Evolutionary conservation across 768 basidiomycete genomes (phyloP).

Genomic region (Rhodotorula taiwanensis): DNA sequence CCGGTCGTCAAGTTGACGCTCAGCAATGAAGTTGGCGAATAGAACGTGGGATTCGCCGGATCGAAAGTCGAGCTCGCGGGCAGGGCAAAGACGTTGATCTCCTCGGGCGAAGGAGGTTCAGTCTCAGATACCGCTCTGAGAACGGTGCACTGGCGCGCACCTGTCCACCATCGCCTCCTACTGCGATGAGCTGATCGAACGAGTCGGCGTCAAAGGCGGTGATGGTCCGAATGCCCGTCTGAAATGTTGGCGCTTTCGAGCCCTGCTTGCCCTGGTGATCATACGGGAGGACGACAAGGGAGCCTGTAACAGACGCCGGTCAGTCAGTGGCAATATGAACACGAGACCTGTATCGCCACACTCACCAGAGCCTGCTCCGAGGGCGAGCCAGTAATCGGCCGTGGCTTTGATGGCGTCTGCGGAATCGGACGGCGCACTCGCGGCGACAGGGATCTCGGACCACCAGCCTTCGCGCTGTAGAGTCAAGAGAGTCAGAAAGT

Average conservation of each 20-base stretch:
- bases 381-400: conserved; percentile 23
- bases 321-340: too few relatives aligned
- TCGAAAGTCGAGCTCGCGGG: not conserved
- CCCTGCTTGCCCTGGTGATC: conserved; percentile 17
- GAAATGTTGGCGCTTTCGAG: not conserved
- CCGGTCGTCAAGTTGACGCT: not conserved
- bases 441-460: conserved; percentile 28
- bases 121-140: not conserved
- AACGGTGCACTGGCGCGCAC: not conserved
- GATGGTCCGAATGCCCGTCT: conserved; percentile 6
- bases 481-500: not conserved
- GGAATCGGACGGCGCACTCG: conserved; percentile 5
- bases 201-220: conserved; percentile 18
- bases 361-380: conserved; percentile 21
- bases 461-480: conserved; percentile 33
- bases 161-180: conserved; percentile 10
- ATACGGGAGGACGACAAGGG: conserved; percentile 18
- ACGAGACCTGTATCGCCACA: not conserved
- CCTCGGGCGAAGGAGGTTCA: not conserved
- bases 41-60: not conserved
- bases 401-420: conserved; percentile 8
- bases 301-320: conserved; percentile 3
- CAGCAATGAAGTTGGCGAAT: not conserved
- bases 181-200: conserved; percentile 24
- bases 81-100: conserved; percentile 17